Evolutionary conservation across 176 grass and related monocot genomes (phyloP).

Genomic region (Triticum dicoccoides): DNA sequence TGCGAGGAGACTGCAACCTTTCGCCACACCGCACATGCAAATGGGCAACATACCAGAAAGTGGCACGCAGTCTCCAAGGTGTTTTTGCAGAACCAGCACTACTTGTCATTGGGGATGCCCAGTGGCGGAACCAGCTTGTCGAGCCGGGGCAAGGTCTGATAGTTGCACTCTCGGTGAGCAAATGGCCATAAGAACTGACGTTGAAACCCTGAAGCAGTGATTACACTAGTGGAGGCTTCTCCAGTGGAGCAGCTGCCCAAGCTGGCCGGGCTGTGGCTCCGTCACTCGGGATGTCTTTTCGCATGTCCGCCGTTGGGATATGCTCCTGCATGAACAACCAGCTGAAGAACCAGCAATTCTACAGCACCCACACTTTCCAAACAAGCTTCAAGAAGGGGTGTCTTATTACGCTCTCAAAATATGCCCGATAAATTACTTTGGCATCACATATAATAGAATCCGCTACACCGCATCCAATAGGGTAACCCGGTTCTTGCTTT

Average conservation of each 20-base stretch:
- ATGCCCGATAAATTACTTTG: not conserved
- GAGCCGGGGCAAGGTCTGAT: not conserved
- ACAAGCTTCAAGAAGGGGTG: not conserved
- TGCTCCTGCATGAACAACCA: not conserved
- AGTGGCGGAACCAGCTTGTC: not conserved
- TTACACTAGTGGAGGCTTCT: not conserved
- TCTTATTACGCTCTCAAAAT: not conserved
- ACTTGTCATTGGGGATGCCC: not conserved
- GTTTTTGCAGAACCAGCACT: not conserved
- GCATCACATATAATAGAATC: not conserved
- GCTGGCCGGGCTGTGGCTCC: not conserved
- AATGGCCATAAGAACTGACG: not conserved
- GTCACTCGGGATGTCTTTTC: not conserved
- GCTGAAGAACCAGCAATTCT: not conserved
- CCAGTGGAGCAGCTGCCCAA: not conserved
- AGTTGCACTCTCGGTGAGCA: not conserved
- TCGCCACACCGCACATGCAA: not conserved
- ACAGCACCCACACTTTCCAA: not conserved
- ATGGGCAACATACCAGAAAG: not conserved
- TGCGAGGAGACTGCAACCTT: not conserved
- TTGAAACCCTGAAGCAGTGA: not conserved
- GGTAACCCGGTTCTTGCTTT: not conserved
- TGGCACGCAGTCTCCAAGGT: not conserved
- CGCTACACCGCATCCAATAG: not conserved
- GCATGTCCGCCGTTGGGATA: not conserved